Base-by-base conservation (phyloP, 352 stramenopile species). In the Globisporangium nodosum region DNA sequence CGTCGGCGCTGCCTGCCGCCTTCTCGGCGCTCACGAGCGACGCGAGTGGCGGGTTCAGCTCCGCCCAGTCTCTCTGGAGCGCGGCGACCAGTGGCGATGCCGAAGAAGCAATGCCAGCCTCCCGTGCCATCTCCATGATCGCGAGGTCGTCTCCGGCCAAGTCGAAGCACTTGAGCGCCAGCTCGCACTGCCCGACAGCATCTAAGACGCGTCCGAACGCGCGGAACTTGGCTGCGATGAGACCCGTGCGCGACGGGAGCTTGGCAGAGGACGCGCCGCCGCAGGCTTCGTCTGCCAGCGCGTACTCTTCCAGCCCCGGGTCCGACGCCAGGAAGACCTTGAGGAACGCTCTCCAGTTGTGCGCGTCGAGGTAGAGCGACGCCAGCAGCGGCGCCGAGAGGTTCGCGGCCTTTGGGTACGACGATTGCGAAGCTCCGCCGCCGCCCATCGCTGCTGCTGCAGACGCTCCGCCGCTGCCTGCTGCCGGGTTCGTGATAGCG, bases 291-390 rank as follows among this genome's bases (percentile, higher is more conserved):
- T 74, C 76, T 0, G 61, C 64, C 3, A 88, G 55, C n/a, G 76
- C 78, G 56, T 90, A 92, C 66, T 92, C 78, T 68, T 88, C 77
- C 2, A 92, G 57, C 12, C 66, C 70, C 18, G 79, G 81, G 18
- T 90, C 79, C 45, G 66, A 61, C 5, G 61, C 54, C 13, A 88
- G 65, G 12, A 79, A 82, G 2, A 83, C 52, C 5, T 77, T 69
- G 6, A 90, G 48, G 3, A 80, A 77, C 21, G 82, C 78, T 58
- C 74, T 66, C 76, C 78, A 89, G 39, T 75, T 71, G 54, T 86
- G 71, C 0, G 70, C 52, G 30, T 85, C 69, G 15, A 86, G 56
- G 21, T 88, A 70, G 40, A 90, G 66, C 8, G 81, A 87, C 5
- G 64, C 57, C 27, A 88, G 47, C 18, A 76, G 30, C 18, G 64